These are phyloP conservation scores for Fermentozyma sake DNA, from an alignment of 1,139 yeast genomes.

Conservation along the genomic window DNA sequence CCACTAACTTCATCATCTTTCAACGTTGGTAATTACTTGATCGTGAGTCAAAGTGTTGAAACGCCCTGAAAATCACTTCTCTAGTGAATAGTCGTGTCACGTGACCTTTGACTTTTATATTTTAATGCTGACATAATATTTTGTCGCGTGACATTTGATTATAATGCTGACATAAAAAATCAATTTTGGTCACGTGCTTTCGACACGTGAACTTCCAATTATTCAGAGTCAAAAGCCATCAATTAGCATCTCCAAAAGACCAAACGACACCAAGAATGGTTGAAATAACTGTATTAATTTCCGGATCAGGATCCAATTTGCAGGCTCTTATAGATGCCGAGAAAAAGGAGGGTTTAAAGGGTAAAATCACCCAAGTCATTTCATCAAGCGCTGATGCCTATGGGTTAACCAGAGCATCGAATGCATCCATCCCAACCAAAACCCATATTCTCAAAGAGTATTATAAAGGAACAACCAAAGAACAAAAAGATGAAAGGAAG, in stretches of 20 bases:
- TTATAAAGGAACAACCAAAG: constrained; percentile 70
- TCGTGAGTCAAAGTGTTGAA: no score
- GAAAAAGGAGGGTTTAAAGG: constrained; percentile 39
- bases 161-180: no score
- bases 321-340: constrained; percentile 89
- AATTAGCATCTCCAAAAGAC: constrained; percentile 2
- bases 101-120: no score
- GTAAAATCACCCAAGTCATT: constrained; percentile 66
- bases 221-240: constrained; percentile 11
- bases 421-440: constrained; percentile 62
- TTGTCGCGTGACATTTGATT: no score
- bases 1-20: no score
- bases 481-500: constrained; percentile 50
- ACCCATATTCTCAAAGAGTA: constrained; percentile 72
- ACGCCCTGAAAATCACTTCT: no score
- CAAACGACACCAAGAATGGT: no score
- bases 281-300: constrained; percentile 74
- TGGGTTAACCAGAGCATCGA: constrained; percentile 75
- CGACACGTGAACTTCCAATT: no score
- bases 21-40: no score
- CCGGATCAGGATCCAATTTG: constrained; percentile 91
- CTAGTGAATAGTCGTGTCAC: no score
- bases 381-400: constrained; percentile 82
- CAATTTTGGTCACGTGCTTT: no score
- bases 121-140: no score